Conservation (phyloP, 805 yeast species). For the Ogataea kodamae region DNA sequence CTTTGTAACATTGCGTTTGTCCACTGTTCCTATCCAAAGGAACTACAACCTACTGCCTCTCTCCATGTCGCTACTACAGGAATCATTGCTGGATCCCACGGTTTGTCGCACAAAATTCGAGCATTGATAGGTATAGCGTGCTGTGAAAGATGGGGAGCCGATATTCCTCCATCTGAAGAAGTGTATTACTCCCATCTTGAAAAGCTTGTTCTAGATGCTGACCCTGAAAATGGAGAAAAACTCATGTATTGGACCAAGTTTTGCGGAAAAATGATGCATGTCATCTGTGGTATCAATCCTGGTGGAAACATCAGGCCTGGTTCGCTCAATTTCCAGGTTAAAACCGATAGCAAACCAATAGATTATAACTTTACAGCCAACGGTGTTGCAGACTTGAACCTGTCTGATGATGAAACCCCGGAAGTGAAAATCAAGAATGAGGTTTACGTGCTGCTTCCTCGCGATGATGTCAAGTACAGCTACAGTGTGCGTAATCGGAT, state of each 20-base stretch:
- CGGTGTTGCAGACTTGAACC: conserved; percentile 18
- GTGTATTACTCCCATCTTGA: conserved; percentile 44
- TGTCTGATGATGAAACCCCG: conserved; percentile 22
- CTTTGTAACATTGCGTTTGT: conserved; percentile 71
- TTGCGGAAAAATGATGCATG: conserved; percentile 70
- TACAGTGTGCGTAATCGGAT: conserved; percentile 58
- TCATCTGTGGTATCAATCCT: conserved; percentile 76
- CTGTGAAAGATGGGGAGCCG: conserved; percentile 83
- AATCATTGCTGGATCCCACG: conserved; percentile 71
- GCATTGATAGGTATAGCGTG: conserved; percentile 71
- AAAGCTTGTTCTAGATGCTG: conserved; percentile 44
- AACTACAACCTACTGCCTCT: conserved; percentile 71
- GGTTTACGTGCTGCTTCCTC: conserved; percentile 36
- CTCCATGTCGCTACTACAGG: conserved; percentile 72
- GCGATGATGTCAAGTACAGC: conserved; percentile 55
- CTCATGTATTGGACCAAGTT: conserved; percentile 71
- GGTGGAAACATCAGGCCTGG: conserved; percentile 73
- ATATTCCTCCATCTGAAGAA: conserved; percentile 56
- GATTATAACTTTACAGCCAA: conserved; percentile 10
- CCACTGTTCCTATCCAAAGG: conserved; percentile 74
- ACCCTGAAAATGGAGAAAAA: conserved; percentile 39
- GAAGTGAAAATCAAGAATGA: conserved; percentile 27
- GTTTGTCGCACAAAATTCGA: conserved; percentile 66
- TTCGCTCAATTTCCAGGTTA: conserved; percentile 44
- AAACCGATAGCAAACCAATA: conserved; percentile 13